These are phyloP conservation scores for Kwoniella sp. DNA, from an alignment of 768 basidiomycete species.

Conservation along the genomic window DNA sequence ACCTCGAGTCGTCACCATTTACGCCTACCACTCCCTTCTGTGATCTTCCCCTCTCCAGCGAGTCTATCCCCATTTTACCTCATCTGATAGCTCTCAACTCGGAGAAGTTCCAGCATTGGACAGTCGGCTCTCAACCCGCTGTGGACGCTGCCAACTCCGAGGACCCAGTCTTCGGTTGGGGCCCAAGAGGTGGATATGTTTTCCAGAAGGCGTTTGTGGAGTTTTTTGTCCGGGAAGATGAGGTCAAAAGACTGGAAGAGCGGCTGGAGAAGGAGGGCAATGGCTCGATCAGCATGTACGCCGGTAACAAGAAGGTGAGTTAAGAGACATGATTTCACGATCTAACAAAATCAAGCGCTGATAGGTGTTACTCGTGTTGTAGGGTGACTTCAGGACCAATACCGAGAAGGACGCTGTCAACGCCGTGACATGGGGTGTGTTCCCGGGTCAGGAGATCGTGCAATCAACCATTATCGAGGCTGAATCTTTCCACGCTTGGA, in stretches of 20 bases:
- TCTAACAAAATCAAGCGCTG: neutral
- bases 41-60: conserved; percentile 73
- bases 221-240: conserved; percentile 69
- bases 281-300: conserved; percentile 75
- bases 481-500: conserved; percentile 94
- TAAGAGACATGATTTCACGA: neutral
- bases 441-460: conserved; percentile 91
- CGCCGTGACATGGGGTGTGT: conserved; percentile 98
- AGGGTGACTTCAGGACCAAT: conserved; percentile 82
- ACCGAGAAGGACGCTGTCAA: conserved; percentile 77
- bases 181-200: conserved; percentile 86
- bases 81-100: conserved; percentile 75
- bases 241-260: conserved; percentile 61
- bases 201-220: conserved; percentile 98
- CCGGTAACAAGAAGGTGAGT: conserved; percentile 73
- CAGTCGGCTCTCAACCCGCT: conserved; percentile 93
- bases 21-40: conserved; percentile 86
- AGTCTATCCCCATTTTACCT: conserved; percentile 77
- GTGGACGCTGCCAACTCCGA: conserved; percentile 76
- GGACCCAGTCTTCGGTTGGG: conserved; percentile 86
- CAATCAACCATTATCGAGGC: conserved; percentile 96
- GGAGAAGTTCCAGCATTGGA: conserved; percentile 76
- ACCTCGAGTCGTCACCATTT: conserved; percentile 71
- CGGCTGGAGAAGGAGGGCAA: conserved; percentile 58
- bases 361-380: neutral